These are phyloP conservation scores for Myotisia sp. DNA, from an alignment of 2,329 filamentous ascomycete species.

Conservation along the genomic window DNA sequence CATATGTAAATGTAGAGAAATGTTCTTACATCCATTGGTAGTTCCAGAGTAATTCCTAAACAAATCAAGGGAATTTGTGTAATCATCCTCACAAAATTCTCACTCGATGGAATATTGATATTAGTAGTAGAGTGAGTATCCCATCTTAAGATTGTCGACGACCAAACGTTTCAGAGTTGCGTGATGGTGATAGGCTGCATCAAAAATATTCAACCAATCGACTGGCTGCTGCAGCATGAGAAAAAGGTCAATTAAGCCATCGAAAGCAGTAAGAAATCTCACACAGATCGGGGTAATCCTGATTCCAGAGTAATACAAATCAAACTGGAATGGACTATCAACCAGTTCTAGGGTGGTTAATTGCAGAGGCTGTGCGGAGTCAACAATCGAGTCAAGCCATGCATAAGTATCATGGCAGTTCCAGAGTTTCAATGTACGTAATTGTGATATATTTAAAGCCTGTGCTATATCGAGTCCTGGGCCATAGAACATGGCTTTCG, in stretches of 20 bases:
- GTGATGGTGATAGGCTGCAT: neutral
- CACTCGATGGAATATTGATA: neutral
- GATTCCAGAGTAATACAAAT: no score
- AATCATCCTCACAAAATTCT: no score
- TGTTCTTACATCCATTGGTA: no score
- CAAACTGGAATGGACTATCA: no score
- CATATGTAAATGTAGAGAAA: no score
- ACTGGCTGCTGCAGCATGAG: neutral
- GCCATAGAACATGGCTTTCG: neutral
- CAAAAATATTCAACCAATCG: neutral
- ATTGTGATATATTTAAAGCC: neutral
- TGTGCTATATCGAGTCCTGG: neutral
- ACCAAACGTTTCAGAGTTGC: neutral
- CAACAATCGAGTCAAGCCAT: neutral
- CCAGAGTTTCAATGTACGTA: neutral
- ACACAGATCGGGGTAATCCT: neutral
- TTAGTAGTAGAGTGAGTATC: neutral
- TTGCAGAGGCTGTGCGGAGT: neutral
- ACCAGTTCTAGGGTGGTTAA: neutral
- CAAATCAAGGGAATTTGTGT: no score
- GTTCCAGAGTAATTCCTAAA: no score
- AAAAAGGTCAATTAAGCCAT: neutral
- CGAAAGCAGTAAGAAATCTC: neutral
- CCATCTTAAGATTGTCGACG: neutral
- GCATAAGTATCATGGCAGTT: neutral